phyloP scores from a whole-genome alignment of 352 stramenopile genomes.

The Phytophthora quininea region DNA sequence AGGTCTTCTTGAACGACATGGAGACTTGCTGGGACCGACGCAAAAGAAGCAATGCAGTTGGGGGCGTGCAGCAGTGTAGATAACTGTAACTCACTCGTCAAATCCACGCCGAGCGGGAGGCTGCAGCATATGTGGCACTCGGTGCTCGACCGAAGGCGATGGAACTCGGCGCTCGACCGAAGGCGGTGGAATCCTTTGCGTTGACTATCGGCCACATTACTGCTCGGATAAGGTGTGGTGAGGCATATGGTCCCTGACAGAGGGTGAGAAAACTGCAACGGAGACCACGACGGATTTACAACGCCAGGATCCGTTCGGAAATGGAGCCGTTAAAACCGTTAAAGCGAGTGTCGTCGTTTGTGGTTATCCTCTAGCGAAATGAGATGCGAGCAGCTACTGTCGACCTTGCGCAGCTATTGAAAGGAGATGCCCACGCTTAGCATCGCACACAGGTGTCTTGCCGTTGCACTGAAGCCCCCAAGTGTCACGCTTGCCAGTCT shows the following conservation, averaged over 20 bases:
- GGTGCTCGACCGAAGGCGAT: no score
- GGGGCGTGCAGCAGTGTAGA: neutral
- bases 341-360: neutral
- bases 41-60: neutral
- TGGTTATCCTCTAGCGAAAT: neutral
- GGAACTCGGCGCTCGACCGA: no score
- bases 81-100: neutral
- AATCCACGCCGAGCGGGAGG: neutral
- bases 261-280: neutral
- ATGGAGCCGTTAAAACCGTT: neutral
- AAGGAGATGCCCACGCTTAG: neutral
- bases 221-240: no score
- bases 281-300: no score
- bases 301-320: neutral
- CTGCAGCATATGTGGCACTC: no score
- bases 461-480: neutral
- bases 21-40: neutral
- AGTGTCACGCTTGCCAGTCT: no score
- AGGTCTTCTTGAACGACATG: constrained; percentile 35
- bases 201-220: no score
- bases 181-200: no score
- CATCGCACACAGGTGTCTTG: neutral
- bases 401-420: neutral
- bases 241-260: no score
- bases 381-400: neutral